Base-by-base conservation (phyloP, 177 flowering plant species). In the Telopea speciosissima region DNA sequence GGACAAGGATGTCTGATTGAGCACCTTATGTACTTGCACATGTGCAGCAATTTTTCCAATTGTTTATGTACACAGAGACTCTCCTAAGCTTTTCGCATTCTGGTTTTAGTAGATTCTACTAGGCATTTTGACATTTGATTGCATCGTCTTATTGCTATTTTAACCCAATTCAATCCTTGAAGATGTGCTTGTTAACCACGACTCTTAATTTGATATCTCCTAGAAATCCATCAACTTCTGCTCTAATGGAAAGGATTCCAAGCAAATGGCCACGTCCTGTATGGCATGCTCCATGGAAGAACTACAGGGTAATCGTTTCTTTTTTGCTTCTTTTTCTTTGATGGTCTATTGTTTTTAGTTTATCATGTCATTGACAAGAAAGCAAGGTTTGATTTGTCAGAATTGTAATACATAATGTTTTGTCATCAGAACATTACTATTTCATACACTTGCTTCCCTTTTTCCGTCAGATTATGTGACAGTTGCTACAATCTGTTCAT, bases 271-370 rank as follows among this genome's bases (percentile, higher is more conserved):
- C 99, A 8, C 93, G 98, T 61, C 99, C 99, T 67, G 89, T 77
- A 49, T 93, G 99, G 99, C 99, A 74, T 91, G 73, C 96, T 71
- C 98, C 98, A 70, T 93, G 99, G 99, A 96, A 86, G 84, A 93
- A 85, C 79, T 93, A 96, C 74, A 83, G 99, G 84, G 99, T 93
- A 78, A 78, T 16, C 69, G 2, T 45, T 19, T 33, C 42, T 63
- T 63, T 62, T 8, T 36, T 36, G 12, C 69, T 3, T 6, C 9
- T 36, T 45, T 16, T 33, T 42, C 62, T 63, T 62, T 25, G 71
- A 33, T 33, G 12, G 25, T 31, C 62, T 13, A 5, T 69, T 25
- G 4, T 16, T 56, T 24, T 67, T 68, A 61, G 2, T n/a, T 67
- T 22, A 25, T 26, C 16, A 26, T 62, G 40, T 19, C 31, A n/a